Conservation (phyloP, 2,329 filamentous ascomycete genomes). For the Sarocladium brachiariae region DNA sequence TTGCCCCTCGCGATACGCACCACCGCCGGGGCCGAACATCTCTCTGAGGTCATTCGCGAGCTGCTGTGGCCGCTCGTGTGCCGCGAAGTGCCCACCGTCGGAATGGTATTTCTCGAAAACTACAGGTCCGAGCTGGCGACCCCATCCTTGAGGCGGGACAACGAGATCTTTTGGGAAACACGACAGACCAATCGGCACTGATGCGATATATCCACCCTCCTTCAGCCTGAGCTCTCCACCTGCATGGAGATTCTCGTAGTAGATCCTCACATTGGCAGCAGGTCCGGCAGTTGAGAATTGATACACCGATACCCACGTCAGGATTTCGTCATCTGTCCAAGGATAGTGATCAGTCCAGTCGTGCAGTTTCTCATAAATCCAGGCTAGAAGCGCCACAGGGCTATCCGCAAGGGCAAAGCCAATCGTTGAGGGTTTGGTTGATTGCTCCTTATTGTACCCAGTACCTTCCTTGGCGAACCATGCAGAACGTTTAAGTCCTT, state of each 20-base stretch:
- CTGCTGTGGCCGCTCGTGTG: slow-evolving; percentile 9
- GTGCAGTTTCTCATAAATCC: slow-evolving; percentile 76
- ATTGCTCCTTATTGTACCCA: slow-evolving; percentile 27
- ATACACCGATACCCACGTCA: slow-evolving; percentile 67
- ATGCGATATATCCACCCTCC: slow-evolving; percentile 19
- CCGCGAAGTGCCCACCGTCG: slow-evolving; percentile 10
- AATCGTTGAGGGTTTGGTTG: slow-evolving; percentile 66
- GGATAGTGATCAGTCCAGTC: slow-evolving; percentile 65
- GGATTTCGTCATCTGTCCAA: slow-evolving; percentile 66
- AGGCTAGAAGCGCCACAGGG: slow-evolving; percentile 64
- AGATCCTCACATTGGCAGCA: slow-evolving; percentile 58
- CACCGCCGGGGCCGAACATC: slow-evolving; percentile 10
- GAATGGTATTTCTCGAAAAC: slow-evolving; percentile 8
- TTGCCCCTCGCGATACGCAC: slow-evolving; percentile 4
- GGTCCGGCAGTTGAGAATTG: slow-evolving; percentile 61
- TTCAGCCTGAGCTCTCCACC: slow-evolving; percentile 16
- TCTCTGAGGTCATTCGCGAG: slow-evolving; percentile 6
- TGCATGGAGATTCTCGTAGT: slow-evolving; percentile 56
- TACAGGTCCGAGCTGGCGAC: slow-evolving; percentile 11
- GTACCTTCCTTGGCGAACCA: slow-evolving; percentile 53
- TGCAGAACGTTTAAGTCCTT: slow-evolving; percentile 41
- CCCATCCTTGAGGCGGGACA: slow-evolving; percentile 47
- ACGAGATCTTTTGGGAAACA: slow-evolving; percentile 50
- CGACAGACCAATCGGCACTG: slow-evolving; percentile 34
- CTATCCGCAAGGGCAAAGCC: slow-evolving; percentile 63